Evolutionary conservation across 148 eudicot genomes (phyloP), one percentile per base, ranked within the genome.

Genomic region (Linanthus parryae): DNA sequence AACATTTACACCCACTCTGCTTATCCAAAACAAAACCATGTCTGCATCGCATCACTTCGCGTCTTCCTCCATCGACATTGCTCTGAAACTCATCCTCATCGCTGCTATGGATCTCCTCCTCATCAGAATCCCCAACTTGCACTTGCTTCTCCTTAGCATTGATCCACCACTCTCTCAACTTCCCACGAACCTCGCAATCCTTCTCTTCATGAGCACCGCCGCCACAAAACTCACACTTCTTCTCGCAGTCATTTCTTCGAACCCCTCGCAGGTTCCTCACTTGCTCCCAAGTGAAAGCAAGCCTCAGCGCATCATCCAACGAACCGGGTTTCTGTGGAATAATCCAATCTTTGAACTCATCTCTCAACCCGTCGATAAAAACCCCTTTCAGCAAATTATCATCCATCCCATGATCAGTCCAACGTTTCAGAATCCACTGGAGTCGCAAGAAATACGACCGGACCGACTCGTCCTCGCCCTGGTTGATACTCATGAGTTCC

Each of bases 261-360:
- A 13, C 49, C 18, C 34, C 15, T 45, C 53, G 34, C 11, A 53
- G 3, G 13, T 22, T 17, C 10, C 35, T 62, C 59, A 25, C 53
- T 46, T 18, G 41, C 54, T 63, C 67, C 67, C 59, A 37, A n/a
- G 38, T 44, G 20, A 62, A 53, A 33, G 66, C 66, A 19, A 53
- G 48, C 36, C 59, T 53, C 46, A 62, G 6, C 4, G 60, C 67
- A 20, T 54, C 54, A 1, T 34, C 47, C 24, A 63, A 3, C 18
- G 60, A 54, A n/a, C 22, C 19, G 14, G 67, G 60, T 37, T 38
- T 46, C 21, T 54, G 58, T 17, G 23, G 34, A 1, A 26, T 15
- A 30, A 63, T 22, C 67, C 59, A 63, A 17, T 54, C 67, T 7
- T 14, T 38, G 18, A 36, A 19, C 2, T 54, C 67, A 1, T 20